Conservation (phyloP, 148 eudicot species). For the Gaultheria prostrata region DNA sequence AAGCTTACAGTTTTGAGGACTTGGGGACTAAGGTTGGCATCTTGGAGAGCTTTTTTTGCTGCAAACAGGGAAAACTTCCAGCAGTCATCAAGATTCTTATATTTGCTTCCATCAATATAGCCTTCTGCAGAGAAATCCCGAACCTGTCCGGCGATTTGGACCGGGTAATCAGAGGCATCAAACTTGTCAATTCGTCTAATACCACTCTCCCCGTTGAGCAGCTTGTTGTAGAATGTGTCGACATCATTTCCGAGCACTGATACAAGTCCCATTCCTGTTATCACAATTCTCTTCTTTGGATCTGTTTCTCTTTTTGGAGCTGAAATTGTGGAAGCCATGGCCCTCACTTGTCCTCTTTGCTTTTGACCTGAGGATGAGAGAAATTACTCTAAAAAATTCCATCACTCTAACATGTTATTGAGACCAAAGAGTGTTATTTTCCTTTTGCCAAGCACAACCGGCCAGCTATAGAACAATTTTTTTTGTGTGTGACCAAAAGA, state of each 20-base stretch:
- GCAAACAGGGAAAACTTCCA: slow-evolving; percentile 25
- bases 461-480: not conserved
- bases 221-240: slow-evolving; percentile 21
- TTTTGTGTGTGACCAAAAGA: not conserved
- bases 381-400: not conserved
- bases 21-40: slow-evolving; percentile 24
- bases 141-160: slow-evolving; percentile 24
- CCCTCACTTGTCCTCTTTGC: not conserved
- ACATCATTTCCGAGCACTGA: slow-evolving; percentile 28
- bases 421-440: not conserved
- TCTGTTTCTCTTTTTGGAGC: slow-evolving; percentile 31
- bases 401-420: not conserved
- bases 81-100: slow-evolving; percentile 19
- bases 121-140: slow-evolving; percentile 21
- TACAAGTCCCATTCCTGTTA: slow-evolving; percentile 32
- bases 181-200: slow-evolving; percentile 18
- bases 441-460: not conserved
- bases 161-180: slow-evolving; percentile 18
- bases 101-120: slow-evolving; percentile 6
- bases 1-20: slow-evolving; percentile 25
- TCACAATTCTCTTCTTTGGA: slow-evolving; percentile 29
- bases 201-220: slow-evolving; percentile 27
- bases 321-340: slow-evolving; percentile 8
- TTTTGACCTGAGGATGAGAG: slow-evolving; percentile 2
- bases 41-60: slow-evolving; percentile 26